Evolutionary conservation across 2,329 filamentous ascomycete genomes (phyloP).

Genomic region (Nannizzia gypsea): DNA sequence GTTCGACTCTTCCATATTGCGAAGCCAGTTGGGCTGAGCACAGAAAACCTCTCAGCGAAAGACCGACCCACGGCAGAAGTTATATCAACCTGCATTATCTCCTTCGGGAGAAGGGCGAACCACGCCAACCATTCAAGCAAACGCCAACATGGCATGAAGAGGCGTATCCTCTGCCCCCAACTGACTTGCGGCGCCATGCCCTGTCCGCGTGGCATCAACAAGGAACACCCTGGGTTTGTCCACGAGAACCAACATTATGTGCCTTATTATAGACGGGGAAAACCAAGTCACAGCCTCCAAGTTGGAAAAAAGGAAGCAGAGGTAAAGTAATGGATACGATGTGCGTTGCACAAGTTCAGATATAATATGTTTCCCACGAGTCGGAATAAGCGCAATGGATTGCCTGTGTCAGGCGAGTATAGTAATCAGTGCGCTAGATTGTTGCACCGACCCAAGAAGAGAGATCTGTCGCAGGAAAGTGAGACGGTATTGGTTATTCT

Average conservation of each 20-base stretch:
- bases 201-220: conserved; percentile 5
- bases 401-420: background rate
- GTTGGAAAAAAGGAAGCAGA: background rate
- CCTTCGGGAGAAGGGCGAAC: background rate
- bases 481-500: too few species aligned
- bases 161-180: background rate
- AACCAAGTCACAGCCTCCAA: background rate
- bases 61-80: background rate
- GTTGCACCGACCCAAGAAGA: background rate
- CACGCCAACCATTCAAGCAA: background rate
- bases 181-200: background rate
- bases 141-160: background rate
- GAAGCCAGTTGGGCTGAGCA: background rate
- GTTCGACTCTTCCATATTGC: background rate
- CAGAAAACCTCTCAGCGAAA: background rate
- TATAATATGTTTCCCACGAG: background rate
- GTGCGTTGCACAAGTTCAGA: background rate
- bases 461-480: background rate
- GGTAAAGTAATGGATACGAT: background rate
- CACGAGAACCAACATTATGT: conserved; percentile 1
- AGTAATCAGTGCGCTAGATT: background rate
- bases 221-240: background rate
- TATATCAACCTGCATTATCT: background rate
- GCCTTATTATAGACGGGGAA: conserved; percentile 5
- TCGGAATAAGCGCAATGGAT: background rate